Evolutionary conservation across 768 basidiomycete species (phyloP).

Genomic region (Mycena olivaceomarginata): DNA sequence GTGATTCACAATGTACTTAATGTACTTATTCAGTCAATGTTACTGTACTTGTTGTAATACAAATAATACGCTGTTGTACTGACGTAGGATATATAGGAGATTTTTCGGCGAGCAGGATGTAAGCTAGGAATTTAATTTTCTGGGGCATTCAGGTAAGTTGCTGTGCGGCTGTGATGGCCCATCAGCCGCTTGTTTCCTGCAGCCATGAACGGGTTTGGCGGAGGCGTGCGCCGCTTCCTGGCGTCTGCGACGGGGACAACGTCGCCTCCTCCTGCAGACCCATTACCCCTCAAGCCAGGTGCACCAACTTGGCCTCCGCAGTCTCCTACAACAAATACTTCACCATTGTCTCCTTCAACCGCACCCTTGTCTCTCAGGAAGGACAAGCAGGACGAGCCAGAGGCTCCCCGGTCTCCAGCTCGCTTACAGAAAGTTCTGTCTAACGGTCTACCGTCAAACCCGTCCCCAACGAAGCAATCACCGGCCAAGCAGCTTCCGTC

Average conservation of each 20-base stretch:
- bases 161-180: too few relatives aligned
- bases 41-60: too few relatives aligned
- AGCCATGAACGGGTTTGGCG: conserved; percentile 39
- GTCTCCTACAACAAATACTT: conserved; percentile 40
- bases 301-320: conserved; percentile 54
- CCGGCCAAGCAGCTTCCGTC: conserved; percentile 33
- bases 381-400: conserved; percentile 60
- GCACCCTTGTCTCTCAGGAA: conserved; percentile 72
- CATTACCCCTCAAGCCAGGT: conserved; percentile 69
- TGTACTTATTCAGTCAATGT: too few relatives aligned
- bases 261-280: conserved; percentile 54
- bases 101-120: too few relatives aligned
- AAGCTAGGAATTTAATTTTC: too few relatives aligned
- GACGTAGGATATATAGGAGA: too few relatives aligned
- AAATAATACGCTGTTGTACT: too few relatives aligned
- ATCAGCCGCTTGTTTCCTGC: background rate
- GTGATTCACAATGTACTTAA: too few relatives aligned
- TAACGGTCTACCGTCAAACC: conserved; percentile 26
- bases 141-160: too few relatives aligned
- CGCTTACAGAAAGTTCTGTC: conserved; percentile 33
- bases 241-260: conserved; percentile 42
- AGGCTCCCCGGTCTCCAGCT: conserved; percentile 35
- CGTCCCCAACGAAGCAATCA: conserved; percentile 25
- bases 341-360: conserved; percentile 55
- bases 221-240: conserved; percentile 44